Evolutionary conservation across 768 basidiomycete species (phyloP).

Genomic region (Strobilomyces echinocephalus): DNA sequence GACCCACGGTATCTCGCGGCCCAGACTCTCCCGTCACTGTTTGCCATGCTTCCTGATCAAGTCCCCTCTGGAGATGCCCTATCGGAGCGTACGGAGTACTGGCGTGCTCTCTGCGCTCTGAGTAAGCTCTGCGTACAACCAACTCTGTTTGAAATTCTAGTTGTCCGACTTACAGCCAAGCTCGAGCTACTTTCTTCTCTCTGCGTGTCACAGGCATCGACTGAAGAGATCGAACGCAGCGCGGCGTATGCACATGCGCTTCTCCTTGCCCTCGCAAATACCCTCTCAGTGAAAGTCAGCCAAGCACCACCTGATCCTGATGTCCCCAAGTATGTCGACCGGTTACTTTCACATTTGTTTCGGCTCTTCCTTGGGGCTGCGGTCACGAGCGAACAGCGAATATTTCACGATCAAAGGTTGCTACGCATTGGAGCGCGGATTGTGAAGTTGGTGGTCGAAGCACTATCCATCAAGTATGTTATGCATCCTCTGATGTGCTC

Average conservation of each 20-base stretch:
- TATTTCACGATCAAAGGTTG: slow-evolving; percentile 35
- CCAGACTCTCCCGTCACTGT: slow-evolving; percentile 77
- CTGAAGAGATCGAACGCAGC: slow-evolving; percentile 49
- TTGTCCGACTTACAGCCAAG: slow-evolving; percentile 71
- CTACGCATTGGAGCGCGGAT: slow-evolving; percentile 53
- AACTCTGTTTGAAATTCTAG: slow-evolving; percentile 78
- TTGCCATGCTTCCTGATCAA: slow-evolving; percentile 64
- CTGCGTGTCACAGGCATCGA: slow-evolving; percentile 9
- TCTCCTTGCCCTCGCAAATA: slow-evolving; percentile 61
- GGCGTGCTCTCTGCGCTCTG: slow-evolving; percentile 65
- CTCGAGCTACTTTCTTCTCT: slow-evolving; percentile 62
- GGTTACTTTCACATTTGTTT: slow-evolving; percentile 66
- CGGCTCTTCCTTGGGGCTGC: slow-evolving; percentile 52
- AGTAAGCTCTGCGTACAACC: slow-evolving; percentile 67
- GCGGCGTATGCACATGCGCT: slow-evolving; percentile 86
- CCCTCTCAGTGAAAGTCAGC: slow-evolving; percentile 50
- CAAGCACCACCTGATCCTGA: slow-evolving; percentile 53
- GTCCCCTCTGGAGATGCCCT: slow-evolving; percentile 53
- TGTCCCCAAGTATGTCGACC: slow-evolving; percentile 75
- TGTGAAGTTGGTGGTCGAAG: slow-evolving; percentile 61
- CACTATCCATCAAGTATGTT: slow-evolving; percentile 61
- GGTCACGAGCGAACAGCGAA: slow-evolving; percentile 20
- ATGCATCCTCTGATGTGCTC: not conserved
- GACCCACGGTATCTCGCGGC: slow-evolving; percentile 63
- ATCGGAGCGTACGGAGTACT: slow-evolving; percentile 56